Evolutionary conservation across 108 stramenopile species (phyloP), one percentile per base, ranked within the genome.

Genomic region (Poteriospumella lacustris): DNA sequence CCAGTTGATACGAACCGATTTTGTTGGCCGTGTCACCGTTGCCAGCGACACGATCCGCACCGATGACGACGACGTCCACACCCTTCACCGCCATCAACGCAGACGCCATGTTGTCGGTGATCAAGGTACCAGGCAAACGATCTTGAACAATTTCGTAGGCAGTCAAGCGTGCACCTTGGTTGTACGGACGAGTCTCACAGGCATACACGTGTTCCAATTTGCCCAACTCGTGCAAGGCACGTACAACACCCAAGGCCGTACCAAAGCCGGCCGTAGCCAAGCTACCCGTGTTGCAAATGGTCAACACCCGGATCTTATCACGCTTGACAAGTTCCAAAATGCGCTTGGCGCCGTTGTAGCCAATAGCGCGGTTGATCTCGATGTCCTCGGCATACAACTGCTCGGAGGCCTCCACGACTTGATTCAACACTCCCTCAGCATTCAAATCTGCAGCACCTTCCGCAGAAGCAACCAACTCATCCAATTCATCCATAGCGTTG

Each of bases 21-120:
- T 98, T 98, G 82, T 98, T 98, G 70, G 97, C 96, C 1, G 93
- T 94, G 79, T 96, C 95, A 44, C 97, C 97, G 84, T 98, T 96
- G 59, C 92, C 92, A 68, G 93, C 96, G 0, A 97, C 94, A 5
- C 97, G 91, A 82, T 98, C 97, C 1, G 97, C 97, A 2, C 97
- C 97, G 3, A 94, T 92, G 2, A 96, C 90, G 39, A 92, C 90
- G 3, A 89, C 90, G 68, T 97, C 92, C 58, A 94, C 90, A 75
- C 83, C 82, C 78, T 88, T 85, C 42, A 31, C 24, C 0, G 84
- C 82, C 88, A 97, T 93, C 76, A 95, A 85, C 24, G 89, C 89
- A 1, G 92, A 92, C 15, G 94, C 92, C 79, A 92, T 89, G 2
- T 89, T 91, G 85, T 99, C 97, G 33, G 93, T 90, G 80, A 97